Conservation (phyloP, 176 grass and related monocot species). For the maize (Zea mays) region Zm-B73-REFERENCE-NAM-5.0 NC_050102.1:113584501-113585000, state of each 20-base stretch:
- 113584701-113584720: slow-evolving; percentile 75
- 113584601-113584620: slow-evolving; percentile 1
- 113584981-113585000: background rate
- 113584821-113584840: slow-evolving; percentile 80
- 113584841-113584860: slow-evolving; percentile 76
- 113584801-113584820: slow-evolving; percentile 94
- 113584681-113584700: slow-evolving; percentile 75
- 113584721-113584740: slow-evolving; percentile 79
- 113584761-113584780: slow-evolving; percentile 66
- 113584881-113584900: slow-evolving; percentile 60
- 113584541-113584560: slow-evolving; percentile 13
- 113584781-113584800: slow-evolving; percentile 63
- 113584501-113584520: background rate
- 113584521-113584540: background rate
- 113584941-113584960: slow-evolving; percentile 67
- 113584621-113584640: slow-evolving; percentile 11
- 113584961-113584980: slow-evolving; percentile 50
- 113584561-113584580: background rate
- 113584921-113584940: slow-evolving; percentile 59
- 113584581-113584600: background rate
- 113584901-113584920: slow-evolving; percentile 86
- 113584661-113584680: slow-evolving; percentile 13
- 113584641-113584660: slow-evolving; percentile 11
- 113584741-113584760: slow-evolving; percentile 93
- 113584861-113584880: slow-evolving; percentile 73